These are phyloP conservation scores for Melocanna baccifera DNA, from an alignment of 176 grass and related monocot genomes.

Conservation along the genomic window DNA sequence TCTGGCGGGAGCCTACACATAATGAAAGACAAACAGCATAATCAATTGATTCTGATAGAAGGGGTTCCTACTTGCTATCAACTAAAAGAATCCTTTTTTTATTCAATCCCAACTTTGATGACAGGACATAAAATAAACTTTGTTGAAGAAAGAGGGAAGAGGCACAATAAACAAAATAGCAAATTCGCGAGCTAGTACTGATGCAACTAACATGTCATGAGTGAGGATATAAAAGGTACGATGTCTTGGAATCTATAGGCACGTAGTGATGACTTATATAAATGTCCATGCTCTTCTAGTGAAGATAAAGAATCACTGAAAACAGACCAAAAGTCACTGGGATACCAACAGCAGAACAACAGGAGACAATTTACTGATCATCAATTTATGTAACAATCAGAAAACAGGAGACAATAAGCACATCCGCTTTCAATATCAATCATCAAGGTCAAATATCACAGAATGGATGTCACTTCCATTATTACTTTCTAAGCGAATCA, in stretches of 20 bases:
- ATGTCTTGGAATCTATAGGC: background rate
- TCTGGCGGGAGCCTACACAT: background rate
- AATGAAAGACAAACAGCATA: background rate
- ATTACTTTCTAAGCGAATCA: conserved; percentile 11
- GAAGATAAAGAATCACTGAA: background rate
- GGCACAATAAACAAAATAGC: background rate
- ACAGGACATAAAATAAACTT: background rate
- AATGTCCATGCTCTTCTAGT: background rate
- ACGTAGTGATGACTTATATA: background rate
- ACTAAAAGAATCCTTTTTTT: background rate
- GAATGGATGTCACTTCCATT: conserved; percentile 5
- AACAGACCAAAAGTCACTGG: background rate
- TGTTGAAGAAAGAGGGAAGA: background rate
- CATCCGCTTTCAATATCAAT: background rate
- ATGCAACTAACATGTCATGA: conserved; percentile 7
- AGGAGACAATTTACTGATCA: background rate
- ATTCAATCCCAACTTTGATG: background rate
- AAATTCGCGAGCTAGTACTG: background rate
- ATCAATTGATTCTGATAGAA: conserved; percentile 3
- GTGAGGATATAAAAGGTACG: background rate
- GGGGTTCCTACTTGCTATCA: background rate
- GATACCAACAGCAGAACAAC: background rate
- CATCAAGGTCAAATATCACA: background rate
- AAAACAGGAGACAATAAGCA: background rate
- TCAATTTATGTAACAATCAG: background rate